Base-by-base conservation (phyloP, 2,329 filamentous ascomycete genomes). In the Ascosphaera apis region DNA sequence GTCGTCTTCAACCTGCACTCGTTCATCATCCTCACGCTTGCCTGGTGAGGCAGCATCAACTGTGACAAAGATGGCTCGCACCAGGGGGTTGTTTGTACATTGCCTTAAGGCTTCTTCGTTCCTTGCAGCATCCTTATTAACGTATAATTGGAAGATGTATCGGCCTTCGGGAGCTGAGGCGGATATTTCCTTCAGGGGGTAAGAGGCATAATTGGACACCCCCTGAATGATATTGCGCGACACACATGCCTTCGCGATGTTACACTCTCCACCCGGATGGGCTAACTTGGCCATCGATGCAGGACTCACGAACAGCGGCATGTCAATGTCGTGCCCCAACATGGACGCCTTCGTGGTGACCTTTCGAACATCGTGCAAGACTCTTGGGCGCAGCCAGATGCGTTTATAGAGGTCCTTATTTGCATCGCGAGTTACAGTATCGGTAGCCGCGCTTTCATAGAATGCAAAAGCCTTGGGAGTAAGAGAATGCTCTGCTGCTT, bases 381-480 rank as follows among this genome's bases (percentile, higher is more conserved):
- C 60, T 15, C 69, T 60, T 0, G 70, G 71, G 0, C 72, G 65
- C 3, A 77, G 61, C 49, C 60, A 61, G 42, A 76, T 71, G 17
- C 61, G 52, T 30, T 60, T 53, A 44, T 71, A 72, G 41, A 62
- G 56, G 0, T 60, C 56, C 16, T 55, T 60, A 48, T 77, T 78
- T 35, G 58, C 57, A 16, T 59, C 51, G 2, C 62, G 60, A 34
- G 72, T 67, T 27, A 73, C 68, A 3, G 66, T 45, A 63, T 62
- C 73, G 4, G 70, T 76, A 8, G 72, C 67, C 2, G 72, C 73
- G 6, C 69, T 74, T 15, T 69, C 74, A 47, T 72, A 67, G 46
- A 76, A 78, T 0, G 72, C 73, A 69, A 69, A 76, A n/a, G 72
- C 67, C 46, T 78, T 77, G 15, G 64, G 61, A 6, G 61, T 60